A percentile compares a stretch with the other conserved stretches of the same genome.
Conservation (phyloP, 2,329 filamentous ascomycete species). For the Epichloe aotearoae region DNA sequence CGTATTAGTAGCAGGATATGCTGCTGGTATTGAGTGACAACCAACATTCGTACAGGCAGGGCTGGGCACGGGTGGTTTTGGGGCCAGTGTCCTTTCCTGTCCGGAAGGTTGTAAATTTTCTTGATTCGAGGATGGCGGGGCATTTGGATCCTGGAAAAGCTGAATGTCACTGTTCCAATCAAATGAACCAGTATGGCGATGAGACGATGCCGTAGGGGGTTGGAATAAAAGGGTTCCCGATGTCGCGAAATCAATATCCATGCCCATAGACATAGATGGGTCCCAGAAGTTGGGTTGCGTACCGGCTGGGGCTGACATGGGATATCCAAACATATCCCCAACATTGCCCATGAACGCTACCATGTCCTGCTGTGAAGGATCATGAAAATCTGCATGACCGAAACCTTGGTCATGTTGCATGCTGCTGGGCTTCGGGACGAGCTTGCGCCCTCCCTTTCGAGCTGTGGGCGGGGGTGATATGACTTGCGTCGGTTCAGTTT, state of each 20-base stretch:
- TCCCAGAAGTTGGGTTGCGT: conserved; percentile 46
- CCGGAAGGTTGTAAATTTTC: conserved; percentile 24
- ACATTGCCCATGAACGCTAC: conserved; percentile 31
- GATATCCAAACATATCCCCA: conserved; percentile 45
- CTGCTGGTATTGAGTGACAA: conserved; percentile 23
- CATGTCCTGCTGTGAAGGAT: conserved; percentile 36
- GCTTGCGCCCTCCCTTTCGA: conserved; percentile 41
- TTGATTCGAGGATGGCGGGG: conserved; percentile 21
- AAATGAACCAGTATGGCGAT: conserved; percentile 37
- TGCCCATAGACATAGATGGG: conserved; percentile 35
- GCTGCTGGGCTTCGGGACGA: conserved; percentile 38
- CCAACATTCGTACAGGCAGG: conserved; percentile 9
- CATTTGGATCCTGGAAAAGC: conserved; percentile 36
- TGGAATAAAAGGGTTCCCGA: conserved; percentile 31
- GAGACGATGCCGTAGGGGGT: conserved; percentile 16
- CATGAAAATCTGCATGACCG: conserved; percentile 37
- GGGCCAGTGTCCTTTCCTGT: conserved; percentile 34
- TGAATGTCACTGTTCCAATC: conserved; percentile 45
- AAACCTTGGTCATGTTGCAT: conserved; percentile 48
- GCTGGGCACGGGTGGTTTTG: conserved; percentile 30
- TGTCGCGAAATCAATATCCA: conserved; percentile 46
- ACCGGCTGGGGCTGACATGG: conserved; percentile 43
- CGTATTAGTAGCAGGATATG: conserved; percentile 24
- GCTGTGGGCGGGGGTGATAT: conserved; percentile 47
- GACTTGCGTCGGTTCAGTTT: conserved; percentile 32